Conservation (phyloP, 345 rosid genomes). For the Eucalyptus camaldulensis region DNA sequence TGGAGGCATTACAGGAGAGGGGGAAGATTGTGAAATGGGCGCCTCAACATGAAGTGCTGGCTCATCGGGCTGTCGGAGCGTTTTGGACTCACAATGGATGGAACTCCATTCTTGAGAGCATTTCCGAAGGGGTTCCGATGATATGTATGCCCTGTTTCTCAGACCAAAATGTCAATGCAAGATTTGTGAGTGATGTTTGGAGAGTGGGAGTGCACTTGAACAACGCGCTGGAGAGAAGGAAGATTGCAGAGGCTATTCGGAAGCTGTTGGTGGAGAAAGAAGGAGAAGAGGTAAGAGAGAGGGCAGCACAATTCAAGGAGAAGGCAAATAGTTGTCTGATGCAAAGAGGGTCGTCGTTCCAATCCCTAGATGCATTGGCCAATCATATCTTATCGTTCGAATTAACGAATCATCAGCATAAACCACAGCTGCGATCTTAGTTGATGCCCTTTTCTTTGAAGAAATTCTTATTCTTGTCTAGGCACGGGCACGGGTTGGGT, state of each 20-base stretch:
- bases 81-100: conserved; percentile 68
- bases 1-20: conserved; percentile 10
- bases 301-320: conserved; percentile 18
- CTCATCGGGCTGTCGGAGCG: conserved; percentile 39
- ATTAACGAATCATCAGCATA: neutral
- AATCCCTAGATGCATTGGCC: conserved; percentile 15
- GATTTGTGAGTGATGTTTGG: conserved; percentile 42
- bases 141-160: conserved; percentile 52
- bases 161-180: conserved; percentile 47
- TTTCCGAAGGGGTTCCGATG: conserved; percentile 61
- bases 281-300: conserved; percentile 26
- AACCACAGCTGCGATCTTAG: neutral
- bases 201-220: conserved; percentile 33
- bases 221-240: conserved; percentile 12
- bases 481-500: neutral
- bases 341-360: conserved; percentile 26
- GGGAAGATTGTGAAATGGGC: conserved; percentile 60
- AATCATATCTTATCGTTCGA: conserved; percentile 8
- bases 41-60: conserved; percentile 50
- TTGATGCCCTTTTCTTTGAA: neutral
- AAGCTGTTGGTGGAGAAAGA: conserved; percentile 14
- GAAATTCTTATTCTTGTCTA: neutral
- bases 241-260: conserved; percentile 21
- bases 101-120: conserved; percentile 61
- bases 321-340: conserved; percentile 10